Evolutionary conservation across 2,329 filamentous ascomycete species (phyloP).

Genomic region (Cladosporium sp.): DNA sequence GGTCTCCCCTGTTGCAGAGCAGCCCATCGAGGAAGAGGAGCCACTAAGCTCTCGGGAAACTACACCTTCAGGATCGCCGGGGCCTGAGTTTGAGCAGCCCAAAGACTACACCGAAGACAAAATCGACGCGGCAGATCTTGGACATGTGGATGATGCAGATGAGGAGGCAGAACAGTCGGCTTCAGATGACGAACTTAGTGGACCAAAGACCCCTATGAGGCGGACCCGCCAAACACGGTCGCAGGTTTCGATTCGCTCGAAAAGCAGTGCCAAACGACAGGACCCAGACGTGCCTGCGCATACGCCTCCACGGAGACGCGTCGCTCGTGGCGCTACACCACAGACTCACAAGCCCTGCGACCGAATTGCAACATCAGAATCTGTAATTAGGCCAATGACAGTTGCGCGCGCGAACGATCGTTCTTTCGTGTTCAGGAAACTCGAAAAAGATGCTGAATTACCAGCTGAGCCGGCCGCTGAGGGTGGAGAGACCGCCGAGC

Average conservation of each 20-base stretch:
- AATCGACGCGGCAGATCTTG: constrained; percentile 23
- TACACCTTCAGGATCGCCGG: constrained; percentile 27
- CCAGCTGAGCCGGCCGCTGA: background rate
- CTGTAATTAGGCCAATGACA: constrained; percentile 27
- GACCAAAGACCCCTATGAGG: constrained; percentile 37
- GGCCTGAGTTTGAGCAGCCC: constrained; percentile 15
- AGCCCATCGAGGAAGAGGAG: constrained; percentile 24
- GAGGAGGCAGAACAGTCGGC: constrained; percentile 5
- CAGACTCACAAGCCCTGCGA: constrained; percentile 30
- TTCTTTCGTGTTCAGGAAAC: constrained; percentile 29
- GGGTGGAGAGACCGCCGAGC: constrained; percentile 2
- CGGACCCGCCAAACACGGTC: constrained; percentile 21
- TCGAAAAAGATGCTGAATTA: constrained; percentile 11
- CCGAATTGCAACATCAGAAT: constrained; percentile 24
- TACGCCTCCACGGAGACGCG: constrained; percentile 27
- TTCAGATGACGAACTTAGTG: constrained; percentile 36
- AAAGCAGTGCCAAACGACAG: constrained; percentile 20
- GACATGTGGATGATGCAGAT: constrained; percentile 20
- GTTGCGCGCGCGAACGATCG: constrained; percentile 27
- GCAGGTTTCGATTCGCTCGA: constrained; percentile 23
- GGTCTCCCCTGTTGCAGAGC: background rate
- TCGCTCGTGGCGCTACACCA: constrained; percentile 29
- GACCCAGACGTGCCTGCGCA: constrained; percentile 21
- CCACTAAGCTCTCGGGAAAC: constrained; percentile 28
- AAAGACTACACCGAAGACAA: constrained; percentile 16